Evolutionary conservation across 192 early-diverging fungal species (phyloP), one percentile per base, ranked within the genome.

Genomic region (Powellomyces hirtus): DNA sequence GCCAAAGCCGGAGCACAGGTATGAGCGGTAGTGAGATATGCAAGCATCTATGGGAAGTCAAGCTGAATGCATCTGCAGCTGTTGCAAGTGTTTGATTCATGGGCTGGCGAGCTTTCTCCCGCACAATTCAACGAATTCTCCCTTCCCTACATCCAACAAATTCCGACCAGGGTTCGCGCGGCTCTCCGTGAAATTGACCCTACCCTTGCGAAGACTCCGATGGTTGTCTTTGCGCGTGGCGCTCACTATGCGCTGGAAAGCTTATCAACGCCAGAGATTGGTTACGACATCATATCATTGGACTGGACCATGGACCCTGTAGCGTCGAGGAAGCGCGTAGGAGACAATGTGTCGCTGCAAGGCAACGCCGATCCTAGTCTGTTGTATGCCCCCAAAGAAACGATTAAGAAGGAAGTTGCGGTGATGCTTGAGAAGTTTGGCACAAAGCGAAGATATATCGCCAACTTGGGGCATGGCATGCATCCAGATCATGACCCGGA

Each of bases 391-490:
- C 76, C 80, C n/a, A 75, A 77, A 38, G 88, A 92, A 56, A 81
- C 79, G 3, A 93, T 99, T 68, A 75, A 89, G 34, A 76, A 79
- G 30, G 81, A 84, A 24, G 94, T 90, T 5, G 77, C 77, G 59
- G 79, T 75, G 31, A 97, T 99, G 95, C 79, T 97, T 20, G 73
- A 82, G 34, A 84, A 66, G 30, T 97, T 98, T 78, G 92, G 94
- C 35, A 80, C 75, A 31, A 66, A 34, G 40, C 46, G 70, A 33
- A 79, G 82, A 51, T 94, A 95, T 62, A 95, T 99, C 76, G 97
- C 89, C 36, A 99, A 99, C 70, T 77, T 99, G 52, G 97, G 97
- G 30, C 97, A 99, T 77, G 97, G 97, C 13, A 95, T 97, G 86
- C 84, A 93, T 70, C 97, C 95, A 61, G 84, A 85, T 68, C 81